These are phyloP conservation scores for Carex sylvatica DNA, from an alignment of 202 grass and related monocot genomes.

Conservation along the genomic window DNA sequence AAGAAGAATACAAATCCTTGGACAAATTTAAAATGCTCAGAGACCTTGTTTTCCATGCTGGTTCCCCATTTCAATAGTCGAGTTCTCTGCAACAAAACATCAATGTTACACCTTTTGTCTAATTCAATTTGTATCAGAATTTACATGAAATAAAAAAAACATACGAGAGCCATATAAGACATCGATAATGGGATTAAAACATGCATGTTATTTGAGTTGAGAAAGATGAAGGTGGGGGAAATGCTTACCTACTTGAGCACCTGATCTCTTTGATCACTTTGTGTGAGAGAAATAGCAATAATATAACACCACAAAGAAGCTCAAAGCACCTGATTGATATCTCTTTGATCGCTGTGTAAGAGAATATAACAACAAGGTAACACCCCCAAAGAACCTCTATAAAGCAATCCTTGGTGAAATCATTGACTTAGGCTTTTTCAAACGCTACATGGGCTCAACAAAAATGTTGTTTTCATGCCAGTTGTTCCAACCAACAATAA, in stretches of 20 bases:
- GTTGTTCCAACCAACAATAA: conserved; percentile 16
- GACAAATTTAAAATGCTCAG: neutral
- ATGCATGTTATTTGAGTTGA: no score
- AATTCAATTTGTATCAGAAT: neutral
- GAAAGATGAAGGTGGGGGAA: neutral
- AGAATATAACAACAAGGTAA: conserved; percentile 13
- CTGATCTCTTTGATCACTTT: neutral
- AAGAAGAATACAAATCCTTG: neutral
- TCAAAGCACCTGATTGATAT: neutral
- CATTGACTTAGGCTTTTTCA: conserved; percentile 30
- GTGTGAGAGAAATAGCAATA: conserved; percentile 10
- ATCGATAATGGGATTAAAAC: no score
- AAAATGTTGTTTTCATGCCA: conserved; percentile 22
- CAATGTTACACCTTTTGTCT: neutral
- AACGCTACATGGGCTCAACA: conserved; percentile 27
- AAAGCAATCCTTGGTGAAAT: conserved; percentile 11
- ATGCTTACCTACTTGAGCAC: neutral
- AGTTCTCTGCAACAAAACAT: conserved; percentile 12
- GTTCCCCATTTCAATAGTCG: conserved; percentile 12
- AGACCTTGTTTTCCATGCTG: conserved; percentile 2
- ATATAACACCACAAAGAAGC: conserved; percentile 1
- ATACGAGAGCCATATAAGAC: neutral
- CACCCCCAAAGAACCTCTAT: conserved; percentile 10
- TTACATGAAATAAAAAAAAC: neutral
- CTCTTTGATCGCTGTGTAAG: neutral